Base-by-base conservation (phyloP, 495 filamentous ascomycete species). In the Tuber microsphaerosporum region DNA sequence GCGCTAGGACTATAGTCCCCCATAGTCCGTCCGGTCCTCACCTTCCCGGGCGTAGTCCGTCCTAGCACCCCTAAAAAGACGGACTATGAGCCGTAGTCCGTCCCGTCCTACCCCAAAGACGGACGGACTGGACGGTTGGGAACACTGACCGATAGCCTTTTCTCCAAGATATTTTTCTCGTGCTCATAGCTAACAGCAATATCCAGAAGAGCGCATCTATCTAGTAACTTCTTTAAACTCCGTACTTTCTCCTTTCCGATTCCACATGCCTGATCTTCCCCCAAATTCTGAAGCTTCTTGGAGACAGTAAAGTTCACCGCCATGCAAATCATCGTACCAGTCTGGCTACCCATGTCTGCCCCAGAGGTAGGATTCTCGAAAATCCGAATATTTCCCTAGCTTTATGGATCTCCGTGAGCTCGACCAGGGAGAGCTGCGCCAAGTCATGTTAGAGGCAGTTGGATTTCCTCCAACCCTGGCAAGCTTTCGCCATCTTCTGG, bases 341-440 rank as follows among this genome's bases (percentile, higher is more conserved):
- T 34, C 2, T 17, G 12, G 26, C 12, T 34, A 14, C 12, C 26
- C 56, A 65, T 65, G 26, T 34, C 26, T 1, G 51, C n/a, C n/a
- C n/a, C n/a, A n/a, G 31, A 31, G 51, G 51, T n/a, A 8, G 12
- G 51, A 9, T 31, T 14, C 51, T 31, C 56, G 6, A 31, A 17
- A 2, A 6, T 17, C 14, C 14, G n/a, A 65, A 65, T 10, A 65
- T 65, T 16, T 65, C n/a, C 56, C 31, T 65, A 31, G 56, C 56
- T 16, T 65, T 65, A 1, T 65, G 26, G 56, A 65, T 65, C 56
- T 65, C 56, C 2, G 56, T 65, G 56, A 65, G 56, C 26, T 65
- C 56, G 56, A 65, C 56, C 1, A 65, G n/a, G 56, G 56, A 65
- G 56, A 65, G 56, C 14, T 65, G 56, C 56, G 56, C 56, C 56